Evolutionary conservation across 83 land plant genomes (phyloP).

Genomic region (Picea mariana): DNA sequence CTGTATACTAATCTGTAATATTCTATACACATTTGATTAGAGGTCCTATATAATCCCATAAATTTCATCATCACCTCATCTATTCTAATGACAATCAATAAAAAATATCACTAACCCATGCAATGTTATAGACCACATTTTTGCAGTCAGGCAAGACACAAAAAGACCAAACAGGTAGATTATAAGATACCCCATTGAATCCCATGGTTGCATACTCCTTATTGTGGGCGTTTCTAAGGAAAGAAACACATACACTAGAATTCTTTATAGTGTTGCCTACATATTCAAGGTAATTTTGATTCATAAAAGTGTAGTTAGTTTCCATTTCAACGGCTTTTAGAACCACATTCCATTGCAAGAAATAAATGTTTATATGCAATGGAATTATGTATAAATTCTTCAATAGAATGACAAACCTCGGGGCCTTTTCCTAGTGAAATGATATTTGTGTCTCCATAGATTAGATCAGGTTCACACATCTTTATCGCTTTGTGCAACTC

Average conservation of each 20-base stretch:
- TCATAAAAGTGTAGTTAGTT: not conserved
- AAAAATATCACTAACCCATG: slow-evolving; percentile 45
- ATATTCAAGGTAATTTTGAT: not conserved
- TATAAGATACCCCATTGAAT: slow-evolving; percentile 36
- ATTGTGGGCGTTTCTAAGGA: slow-evolving; percentile 57
- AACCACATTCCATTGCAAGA: not conserved
- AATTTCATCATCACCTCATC: not conserved
- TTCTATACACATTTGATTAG: too few relatives aligned
- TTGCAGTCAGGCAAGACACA: slow-evolving; percentile 89
- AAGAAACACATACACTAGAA: slow-evolving; percentile 18
- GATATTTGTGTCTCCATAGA: slow-evolving; percentile 14
- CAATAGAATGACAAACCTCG: slow-evolving; percentile 22
- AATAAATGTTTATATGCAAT: not conserved
- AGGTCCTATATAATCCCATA: too few relatives aligned
- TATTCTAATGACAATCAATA: not conserved
- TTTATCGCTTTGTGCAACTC: slow-evolving; percentile 65
- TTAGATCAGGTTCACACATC: slow-evolving; percentile 30
- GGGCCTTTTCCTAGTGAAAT: slow-evolving; percentile 25
- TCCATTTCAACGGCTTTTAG: not conserved
- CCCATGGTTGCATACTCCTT: slow-evolving; percentile 36
- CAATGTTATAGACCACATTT: slow-evolving; percentile 75
- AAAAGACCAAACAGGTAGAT: slow-evolving; percentile 90
- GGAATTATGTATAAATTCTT: not conserved
- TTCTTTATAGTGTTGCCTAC: not conserved
- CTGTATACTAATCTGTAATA: slow-evolving; percentile 19